Conservation (phyloP, 768 basidiomycete species). For the Hygrocybe coccinea region DNA sequence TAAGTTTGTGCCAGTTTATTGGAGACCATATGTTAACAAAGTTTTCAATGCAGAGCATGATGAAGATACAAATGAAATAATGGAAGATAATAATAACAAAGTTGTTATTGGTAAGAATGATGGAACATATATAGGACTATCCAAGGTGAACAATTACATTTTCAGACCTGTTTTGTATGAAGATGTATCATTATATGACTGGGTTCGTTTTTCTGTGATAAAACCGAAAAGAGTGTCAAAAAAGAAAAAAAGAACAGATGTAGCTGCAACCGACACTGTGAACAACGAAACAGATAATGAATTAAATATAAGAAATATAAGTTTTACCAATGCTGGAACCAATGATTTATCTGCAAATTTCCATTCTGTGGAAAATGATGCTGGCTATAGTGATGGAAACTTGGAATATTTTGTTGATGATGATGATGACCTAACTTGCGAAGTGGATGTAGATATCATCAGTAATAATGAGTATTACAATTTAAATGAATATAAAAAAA, state of each 20-base stretch:
- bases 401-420: no score
- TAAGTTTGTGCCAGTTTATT: slow-evolving; percentile 20
- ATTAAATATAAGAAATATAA: neutral
- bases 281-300: neutral
- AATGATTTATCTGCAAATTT: no score
- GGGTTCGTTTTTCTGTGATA: slow-evolving; percentile 15
- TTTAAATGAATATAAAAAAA: no score
- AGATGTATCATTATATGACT: slow-evolving; percentile 27
- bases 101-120: slow-evolving; percentile 6
- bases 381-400: no score
- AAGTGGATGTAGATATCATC: no score
- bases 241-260: slow-evolving; percentile 1
- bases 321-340: neutral
- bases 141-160: slow-evolving; percentile 24
- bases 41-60: neutral
- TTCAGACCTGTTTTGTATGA: slow-evolving; percentile 20
- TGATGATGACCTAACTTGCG: no score
- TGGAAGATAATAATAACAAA: neutral
- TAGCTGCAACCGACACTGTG: neutral
- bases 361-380: no score
- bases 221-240: neutral
- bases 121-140: slow-evolving; percentile 15
- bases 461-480: no score
- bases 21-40: slow-evolving; percentile 15
- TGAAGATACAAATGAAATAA: neutral